These are phyloP conservation scores for Chlorella sp. DNA, from an alignment of 139 green algal genomes.

Conservation along the genomic window DNA sequence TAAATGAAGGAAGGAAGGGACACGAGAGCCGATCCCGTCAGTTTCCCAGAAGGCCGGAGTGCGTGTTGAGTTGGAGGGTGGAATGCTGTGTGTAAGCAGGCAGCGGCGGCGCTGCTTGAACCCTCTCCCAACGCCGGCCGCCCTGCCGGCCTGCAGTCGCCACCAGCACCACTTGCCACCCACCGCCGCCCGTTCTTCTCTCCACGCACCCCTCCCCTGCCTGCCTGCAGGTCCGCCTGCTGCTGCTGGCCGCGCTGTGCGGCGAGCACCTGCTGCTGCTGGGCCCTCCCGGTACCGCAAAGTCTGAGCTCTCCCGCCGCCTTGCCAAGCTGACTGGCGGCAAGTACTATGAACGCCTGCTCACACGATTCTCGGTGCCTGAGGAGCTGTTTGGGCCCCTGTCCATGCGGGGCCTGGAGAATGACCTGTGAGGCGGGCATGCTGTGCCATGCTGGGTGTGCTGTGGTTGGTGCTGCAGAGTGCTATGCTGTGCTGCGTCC, in stretches of 20 bases:
- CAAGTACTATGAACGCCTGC: constrained; percentile 93
- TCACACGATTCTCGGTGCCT: constrained; percentile 94
- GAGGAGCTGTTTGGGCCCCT: constrained; percentile 97
- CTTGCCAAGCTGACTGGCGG: constrained; percentile 66
- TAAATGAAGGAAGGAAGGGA: too few relatives aligned
- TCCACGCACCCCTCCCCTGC: too few relatives aligned
- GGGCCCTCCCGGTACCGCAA: constrained; percentile 89
- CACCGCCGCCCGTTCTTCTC: neutral
- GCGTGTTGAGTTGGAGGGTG: neutral
- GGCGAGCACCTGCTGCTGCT: constrained; percentile 91
- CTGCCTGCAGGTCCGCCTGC: constrained; percentile 75
- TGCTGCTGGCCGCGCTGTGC: constrained; percentile 89
- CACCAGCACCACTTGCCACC: too few relatives aligned
- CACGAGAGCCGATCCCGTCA: too few relatives aligned
- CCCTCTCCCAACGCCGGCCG: too few relatives aligned
- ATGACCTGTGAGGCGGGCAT: constrained; percentile 28
- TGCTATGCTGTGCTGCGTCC: neutral
- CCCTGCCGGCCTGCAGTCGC: too few relatives aligned
- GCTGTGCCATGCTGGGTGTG: neutral
- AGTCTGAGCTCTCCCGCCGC: constrained; percentile 89
- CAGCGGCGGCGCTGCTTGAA: neutral
- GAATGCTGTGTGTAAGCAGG: neutral
- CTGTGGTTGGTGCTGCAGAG: neutral
- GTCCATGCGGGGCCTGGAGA: constrained; percentile 75
- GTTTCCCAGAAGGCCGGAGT: neutral